phyloP scores from a whole-genome alignment of 2,329 filamentous ascomycete genomes.

The Calycina herbarum region DNA sequence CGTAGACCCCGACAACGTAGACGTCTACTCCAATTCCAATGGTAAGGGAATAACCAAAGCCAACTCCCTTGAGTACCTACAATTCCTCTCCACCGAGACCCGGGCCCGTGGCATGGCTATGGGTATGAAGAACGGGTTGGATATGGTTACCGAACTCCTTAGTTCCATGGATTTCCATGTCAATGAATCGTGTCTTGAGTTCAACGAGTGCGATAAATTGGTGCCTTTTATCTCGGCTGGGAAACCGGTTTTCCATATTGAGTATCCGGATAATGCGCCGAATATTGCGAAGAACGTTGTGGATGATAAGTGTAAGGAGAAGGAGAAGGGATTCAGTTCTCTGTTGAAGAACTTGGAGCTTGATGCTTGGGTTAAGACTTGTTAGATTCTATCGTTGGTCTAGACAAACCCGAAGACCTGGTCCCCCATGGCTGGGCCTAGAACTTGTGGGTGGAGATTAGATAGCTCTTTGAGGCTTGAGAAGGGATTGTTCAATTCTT shows the following conservation, averaged over 20 bases:
- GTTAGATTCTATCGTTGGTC: not conserved
- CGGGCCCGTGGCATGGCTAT: conserved; percentile 55
- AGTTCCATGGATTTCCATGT: conserved; percentile 63
- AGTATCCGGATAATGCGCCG: conserved; percentile 54
- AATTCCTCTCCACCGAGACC: conserved; percentile 58
- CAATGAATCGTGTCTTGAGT: conserved; percentile 69
- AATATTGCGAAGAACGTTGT: not conserved
- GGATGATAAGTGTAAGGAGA: conserved; percentile 9
- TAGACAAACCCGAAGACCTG: not conserved
- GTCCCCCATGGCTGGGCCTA: too few relatives aligned
- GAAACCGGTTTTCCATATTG: conserved; percentile 71
- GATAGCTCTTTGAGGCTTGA: not conserved
- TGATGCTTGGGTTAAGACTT: conserved; percentile 14
- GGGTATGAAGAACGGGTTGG: conserved; percentile 68
- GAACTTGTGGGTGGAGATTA: not conserved
- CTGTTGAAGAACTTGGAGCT: conserved; percentile 21
- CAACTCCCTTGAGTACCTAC: conserved; percentile 59
- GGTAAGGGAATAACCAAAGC: conserved; percentile 57
- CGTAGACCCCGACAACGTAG: conserved; percentile 70
- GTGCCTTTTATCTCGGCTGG: conserved; percentile 11
- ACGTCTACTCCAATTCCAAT: conserved; percentile 54
- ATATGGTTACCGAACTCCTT: conserved; percentile 53
- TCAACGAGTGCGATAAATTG: conserved; percentile 54
- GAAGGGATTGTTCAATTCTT: not conserved
- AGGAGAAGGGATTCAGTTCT: conserved; percentile 15